Percentiles rank a stretch among this genome's conserved stretches.
phyloP scores from a whole-genome alignment of 1,139 yeast genomes.

The Blastobotrys aristatus region DNA sequence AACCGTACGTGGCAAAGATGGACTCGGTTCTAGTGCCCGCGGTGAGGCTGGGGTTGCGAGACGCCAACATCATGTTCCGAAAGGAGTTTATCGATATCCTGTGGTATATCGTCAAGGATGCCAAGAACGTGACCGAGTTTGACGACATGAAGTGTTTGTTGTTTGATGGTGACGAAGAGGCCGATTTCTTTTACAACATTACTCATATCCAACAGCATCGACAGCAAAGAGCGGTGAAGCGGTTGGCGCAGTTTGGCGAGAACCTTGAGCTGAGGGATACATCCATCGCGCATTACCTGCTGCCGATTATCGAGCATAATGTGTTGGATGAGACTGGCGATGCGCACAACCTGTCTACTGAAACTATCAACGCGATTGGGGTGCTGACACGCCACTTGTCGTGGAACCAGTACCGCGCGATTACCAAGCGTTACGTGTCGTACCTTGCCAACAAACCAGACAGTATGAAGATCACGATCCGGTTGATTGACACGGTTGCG shows the following conservation, averaged over 20 bases:
- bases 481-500: constrained; percentile 60
- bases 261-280: constrained; percentile 43
- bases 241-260: constrained; percentile 44
- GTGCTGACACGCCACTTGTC: constrained; percentile 53
- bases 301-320: constrained; percentile 83
- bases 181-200: constrained; percentile 76
- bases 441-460: constrained; percentile 50
- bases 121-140: constrained; percentile 50
- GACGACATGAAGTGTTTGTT: constrained; percentile 64
- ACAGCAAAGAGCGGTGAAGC: constrained; percentile 75
- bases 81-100: constrained; percentile 65
- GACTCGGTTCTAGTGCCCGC: constrained; percentile 59
- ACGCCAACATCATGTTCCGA: constrained; percentile 57
- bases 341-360: constrained; percentile 66
- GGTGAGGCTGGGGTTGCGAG: constrained; percentile 64
- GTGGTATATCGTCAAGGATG: constrained; percentile 51
- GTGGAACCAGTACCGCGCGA: constrained; percentile 79
- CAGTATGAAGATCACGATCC: constrained; percentile 54
- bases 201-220: constrained; percentile 81
- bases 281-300: constrained; percentile 69
- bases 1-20: constrained; percentile 42
- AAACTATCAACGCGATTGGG: constrained; percentile 62
- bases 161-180: constrained; percentile 70
- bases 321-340: constrained; percentile 50
- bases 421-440: constrained; percentile 63